Evolutionary conservation across 78 protist species (phyloP), one percentile per base, ranked within the genome.

Genomic region (Dictyostelium brefeldianum): DNA sequence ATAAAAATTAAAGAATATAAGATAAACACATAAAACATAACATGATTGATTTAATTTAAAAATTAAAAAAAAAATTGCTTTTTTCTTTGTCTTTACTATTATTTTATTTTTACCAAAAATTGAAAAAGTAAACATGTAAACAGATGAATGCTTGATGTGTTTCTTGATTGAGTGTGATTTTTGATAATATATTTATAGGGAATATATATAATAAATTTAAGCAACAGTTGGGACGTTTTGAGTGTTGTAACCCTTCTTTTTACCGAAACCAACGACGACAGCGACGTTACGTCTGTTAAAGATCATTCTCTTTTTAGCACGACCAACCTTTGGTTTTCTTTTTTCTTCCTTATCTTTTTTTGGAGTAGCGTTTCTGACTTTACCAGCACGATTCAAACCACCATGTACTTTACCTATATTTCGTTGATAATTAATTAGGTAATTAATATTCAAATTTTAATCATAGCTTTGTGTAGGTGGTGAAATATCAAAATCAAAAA

Each of bases 351-450:
- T 92, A 6, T 78, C 97, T 11, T 97, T 97, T 83, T 97, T 97
- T 62, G 98, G 98, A 36, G 98, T 97, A 83, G 97, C 97, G 83
- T 94, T 94, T 67, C 96, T 82, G 91, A 98, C 99, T 95, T 98
- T 98, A 93, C 99, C 99, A 78, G 99, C 98, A 79, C 98, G 97
- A 59, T 98, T 96, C 90, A 98, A 96, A 78, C 98, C 96, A 77
- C 99, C 99, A 98, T 98, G 99, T 25, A 95, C 98, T 80, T 91
- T 91, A 91, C 95, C 95, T 83, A 71, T 90, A 47, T 18, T 78
- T 18, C 29, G 54, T 71, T 46, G 12, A 71, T 43, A 17, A 71
- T 36, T 29, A 29, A 69, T 69, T 4, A 54, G 14, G 62, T 54
- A 54, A 54, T 12, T 54, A 17, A 54, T 59, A 17, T 59, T 59